Conservation (phyloP, 768 basidiomycete genomes). For the Dentipellis fragilis region DNA sequence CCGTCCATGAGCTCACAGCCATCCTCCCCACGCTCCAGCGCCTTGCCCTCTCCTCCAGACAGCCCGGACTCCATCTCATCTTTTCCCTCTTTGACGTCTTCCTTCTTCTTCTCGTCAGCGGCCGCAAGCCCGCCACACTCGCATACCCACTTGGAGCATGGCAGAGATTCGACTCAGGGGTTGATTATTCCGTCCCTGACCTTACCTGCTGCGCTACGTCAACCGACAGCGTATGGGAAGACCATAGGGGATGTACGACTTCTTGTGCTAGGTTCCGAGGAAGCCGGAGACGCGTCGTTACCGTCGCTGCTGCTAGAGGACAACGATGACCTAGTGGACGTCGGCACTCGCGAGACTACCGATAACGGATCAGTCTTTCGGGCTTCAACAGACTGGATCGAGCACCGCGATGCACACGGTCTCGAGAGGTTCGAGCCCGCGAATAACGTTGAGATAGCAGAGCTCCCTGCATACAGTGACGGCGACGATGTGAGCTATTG, state of each 20-base stretch:
- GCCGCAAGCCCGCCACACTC: slow-evolving; percentile 55
- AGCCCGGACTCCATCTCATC: slow-evolving; percentile 62
- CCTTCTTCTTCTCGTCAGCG: slow-evolving; percentile 71
- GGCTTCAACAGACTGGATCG: slow-evolving; percentile 67
- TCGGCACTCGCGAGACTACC: slow-evolving; percentile 45
- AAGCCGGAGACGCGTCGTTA: slow-evolving; percentile 35
- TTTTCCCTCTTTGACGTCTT: slow-evolving; percentile 61
- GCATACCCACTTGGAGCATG: slow-evolving; percentile 30
- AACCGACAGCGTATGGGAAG: slow-evolving; percentile 59
- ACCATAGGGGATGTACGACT: slow-evolving; percentile 53
- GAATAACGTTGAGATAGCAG: slow-evolving; percentile 53
- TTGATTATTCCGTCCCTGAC: slow-evolving; percentile 63
- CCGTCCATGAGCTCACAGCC: slow-evolving; percentile 25
- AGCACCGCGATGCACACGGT: slow-evolving; percentile 54
- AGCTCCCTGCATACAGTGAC: slow-evolving; percentile 35
- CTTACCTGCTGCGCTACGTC: slow-evolving; percentile 49
- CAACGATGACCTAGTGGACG: slow-evolving; percentile 61
- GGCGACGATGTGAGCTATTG: slow-evolving; percentile 33
- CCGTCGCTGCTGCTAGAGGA: slow-evolving; percentile 44
- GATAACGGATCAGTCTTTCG: slow-evolving; percentile 30
- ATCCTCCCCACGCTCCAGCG: slow-evolving; percentile 35
- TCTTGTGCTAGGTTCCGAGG: slow-evolving; percentile 40
- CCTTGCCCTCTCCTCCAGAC: slow-evolving; percentile 47
- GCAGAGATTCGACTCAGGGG: slow-evolving; percentile 30
- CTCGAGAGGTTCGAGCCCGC: slow-evolving; percentile 57